These are phyloP conservation scores for Daldinia sp. DNA, from an alignment of 2,329 filamentous ascomycete species.

Conservation along the genomic window DNA sequence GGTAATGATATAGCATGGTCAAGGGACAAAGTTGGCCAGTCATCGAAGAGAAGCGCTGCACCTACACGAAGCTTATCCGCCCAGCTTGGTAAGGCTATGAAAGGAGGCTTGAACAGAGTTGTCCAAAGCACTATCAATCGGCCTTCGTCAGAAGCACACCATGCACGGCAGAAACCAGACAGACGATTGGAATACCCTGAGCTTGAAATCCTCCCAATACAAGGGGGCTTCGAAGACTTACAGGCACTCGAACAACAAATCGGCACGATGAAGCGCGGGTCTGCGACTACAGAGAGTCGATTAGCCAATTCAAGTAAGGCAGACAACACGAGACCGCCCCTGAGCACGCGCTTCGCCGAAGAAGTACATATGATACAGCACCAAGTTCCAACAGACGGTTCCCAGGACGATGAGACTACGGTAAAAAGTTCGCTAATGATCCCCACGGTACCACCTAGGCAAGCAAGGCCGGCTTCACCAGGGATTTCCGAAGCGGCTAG, in stretches of 20 bases:
- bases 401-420: constrained; percentile 16
- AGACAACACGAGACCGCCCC: constrained; percentile 37
- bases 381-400: constrained; percentile 21
- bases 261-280: constrained; percentile 50
- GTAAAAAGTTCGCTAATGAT: background rate
- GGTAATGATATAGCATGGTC: constrained; percentile 21
- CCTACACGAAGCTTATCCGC: constrained; percentile 43
- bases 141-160: constrained; percentile 19
- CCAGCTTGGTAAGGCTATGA: constrained; percentile 46
- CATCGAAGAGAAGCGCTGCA: constrained; percentile 30
- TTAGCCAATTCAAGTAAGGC: constrained; percentile 18
- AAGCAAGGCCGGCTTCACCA: constrained; percentile 22
- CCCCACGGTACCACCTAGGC: constrained; percentile 30
- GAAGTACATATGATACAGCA: constrained; percentile 47
- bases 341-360: constrained; percentile 46
- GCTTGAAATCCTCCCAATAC: constrained; percentile 52
- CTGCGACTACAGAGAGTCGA: constrained; percentile 50
- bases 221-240: constrained; percentile 50
- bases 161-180: constrained; percentile 17
- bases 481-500: constrained; percentile 33
- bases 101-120: constrained; percentile 45
- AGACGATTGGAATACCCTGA: constrained; percentile 53
- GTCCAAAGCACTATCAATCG: constrained; percentile 28
- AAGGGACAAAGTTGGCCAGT: constrained; percentile 18
- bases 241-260: constrained; percentile 52